phyloP scores from a whole-genome alignment of 176 grass and related monocot species.

The Dendrocalamus sinicus region DNA sequence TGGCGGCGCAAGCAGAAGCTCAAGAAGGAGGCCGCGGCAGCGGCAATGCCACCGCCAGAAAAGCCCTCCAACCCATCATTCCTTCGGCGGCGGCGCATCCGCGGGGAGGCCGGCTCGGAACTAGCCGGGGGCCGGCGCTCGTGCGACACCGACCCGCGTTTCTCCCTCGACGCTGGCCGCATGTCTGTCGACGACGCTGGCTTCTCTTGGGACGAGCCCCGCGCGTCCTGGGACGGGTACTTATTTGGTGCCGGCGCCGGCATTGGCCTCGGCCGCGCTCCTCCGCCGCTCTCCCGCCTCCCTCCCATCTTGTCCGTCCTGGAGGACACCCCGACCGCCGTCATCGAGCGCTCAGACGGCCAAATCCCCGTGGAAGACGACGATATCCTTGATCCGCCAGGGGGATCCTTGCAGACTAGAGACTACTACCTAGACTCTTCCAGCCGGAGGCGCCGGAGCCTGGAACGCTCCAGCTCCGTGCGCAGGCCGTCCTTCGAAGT shows the following conservation, averaged over 20 bases:
- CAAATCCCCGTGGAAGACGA: constrained; percentile 97
- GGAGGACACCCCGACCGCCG: constrained; percentile 65
- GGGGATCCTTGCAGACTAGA: constrained; percentile 64
- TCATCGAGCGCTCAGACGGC: constrained; percentile 80
- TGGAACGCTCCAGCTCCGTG: constrained; percentile 77
- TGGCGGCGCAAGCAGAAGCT: constrained; percentile 96
- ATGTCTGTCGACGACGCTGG: constrained; percentile 93
- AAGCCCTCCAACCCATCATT: constrained; percentile 65
- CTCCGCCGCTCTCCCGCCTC: constrained; percentile 71
- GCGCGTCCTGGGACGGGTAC: constrained; percentile 98
- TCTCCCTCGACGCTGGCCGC: constrained; percentile 86
- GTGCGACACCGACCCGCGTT: constrained; percentile 91
- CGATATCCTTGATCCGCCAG: constrained; percentile 49
- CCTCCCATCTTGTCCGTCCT: constrained; percentile 88
- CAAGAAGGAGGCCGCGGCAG: constrained; percentile 73
- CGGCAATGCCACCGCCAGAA: constrained; percentile 51
- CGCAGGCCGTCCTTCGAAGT: constrained; percentile 57
- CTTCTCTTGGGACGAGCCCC: constrained; percentile 89
- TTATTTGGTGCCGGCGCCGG: constrained; percentile 63
- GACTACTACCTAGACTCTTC: constrained; percentile 90
- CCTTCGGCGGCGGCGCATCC: constrained; percentile 49
- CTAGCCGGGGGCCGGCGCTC: constrained; percentile 70
- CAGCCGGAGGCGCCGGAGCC: constrained; percentile 66
- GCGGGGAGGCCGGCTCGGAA: constrained; percentile 64
- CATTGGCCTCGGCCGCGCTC: constrained; percentile 56